A percentile compares a stretch with the other conserved stretches of the same genome.
Evolutionary conservation across 768 basidiomycete genomes (phyloP).

Genomic region (Psilocybe subaeruginosa): DNA sequence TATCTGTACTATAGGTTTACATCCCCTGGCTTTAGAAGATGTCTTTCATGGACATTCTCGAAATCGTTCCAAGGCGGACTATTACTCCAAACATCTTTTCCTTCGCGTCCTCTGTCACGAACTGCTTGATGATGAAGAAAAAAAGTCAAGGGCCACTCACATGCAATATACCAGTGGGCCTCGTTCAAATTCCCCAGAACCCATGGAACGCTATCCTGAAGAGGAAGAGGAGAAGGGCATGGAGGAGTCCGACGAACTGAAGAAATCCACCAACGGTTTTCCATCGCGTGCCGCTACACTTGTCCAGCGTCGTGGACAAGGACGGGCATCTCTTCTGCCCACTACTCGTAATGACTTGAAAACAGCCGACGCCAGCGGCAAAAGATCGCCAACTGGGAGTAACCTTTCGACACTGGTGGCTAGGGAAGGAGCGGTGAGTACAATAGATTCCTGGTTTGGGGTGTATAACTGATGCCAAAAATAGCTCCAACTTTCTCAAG

Average conservation of each 20-base stretch:
- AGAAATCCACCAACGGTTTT: constrained; percentile 5
- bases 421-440: constrained; percentile 26
- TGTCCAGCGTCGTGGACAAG: constrained; percentile 5
- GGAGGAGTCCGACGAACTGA: constrained; percentile 11
- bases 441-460: not conserved
- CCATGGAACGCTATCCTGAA: constrained; percentile 24
- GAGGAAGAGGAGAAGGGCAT: constrained; percentile 13
- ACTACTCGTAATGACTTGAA: constrained; percentile 19
- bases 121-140: constrained; percentile 38
- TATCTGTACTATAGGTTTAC: constrained; percentile 48
- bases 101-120: constrained; percentile 69
- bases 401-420: constrained; percentile 21
- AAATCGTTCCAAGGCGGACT: constrained; percentile 70
- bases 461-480: not conserved
- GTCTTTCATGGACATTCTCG: constrained; percentile 58
- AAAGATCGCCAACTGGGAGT: constrained; percentile 10
- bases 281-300: constrained; percentile 4
- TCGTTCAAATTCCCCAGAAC: constrained; percentile 41
- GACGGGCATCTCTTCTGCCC: constrained; percentile 25
- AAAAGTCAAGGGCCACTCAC: constrained; percentile 23
- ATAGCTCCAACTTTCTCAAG: constrained; percentile 16
- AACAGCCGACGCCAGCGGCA: not conserved
- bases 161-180: constrained; percentile 29
- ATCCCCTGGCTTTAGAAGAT: constrained; percentile 75
- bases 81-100: constrained; percentile 73